These are phyloP conservation scores for Fusarium sp. DNA, from an alignment of 2,329 filamentous ascomycete species.

Conservation along the genomic window DNA sequence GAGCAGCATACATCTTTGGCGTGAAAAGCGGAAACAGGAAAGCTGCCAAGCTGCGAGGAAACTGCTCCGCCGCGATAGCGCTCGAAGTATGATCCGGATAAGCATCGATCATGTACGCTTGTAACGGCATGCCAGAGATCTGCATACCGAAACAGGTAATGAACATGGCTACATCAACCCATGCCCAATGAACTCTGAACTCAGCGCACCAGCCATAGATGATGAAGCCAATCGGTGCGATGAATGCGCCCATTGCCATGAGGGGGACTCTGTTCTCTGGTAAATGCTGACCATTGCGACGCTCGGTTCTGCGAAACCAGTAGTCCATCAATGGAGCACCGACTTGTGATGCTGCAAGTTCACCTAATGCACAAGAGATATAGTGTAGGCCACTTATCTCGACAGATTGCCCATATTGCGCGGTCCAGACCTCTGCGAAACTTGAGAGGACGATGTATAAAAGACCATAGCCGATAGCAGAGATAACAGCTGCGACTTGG, in stretches of 20 bases:
- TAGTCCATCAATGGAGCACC: slow-evolving; percentile 55
- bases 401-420: slow-evolving; percentile 62
- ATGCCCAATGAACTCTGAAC: slow-evolving; percentile 49
- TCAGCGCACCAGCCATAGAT: slow-evolving; percentile 57
- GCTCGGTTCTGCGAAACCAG: slow-evolving; percentile 44
- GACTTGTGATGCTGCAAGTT: slow-evolving; percentile 64
- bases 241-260: slow-evolving; percentile 51
- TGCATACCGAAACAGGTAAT: slow-evolving; percentile 48
- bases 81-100: slow-evolving; percentile 59
- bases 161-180: slow-evolving; percentile 50
- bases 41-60: slow-evolving; percentile 56
- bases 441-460: slow-evolving; percentile 72
- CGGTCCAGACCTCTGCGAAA: slow-evolving; percentile 67
- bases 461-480: slow-evolving; percentile 68
- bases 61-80: slow-evolving; percentile 57
- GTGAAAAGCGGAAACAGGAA: slow-evolving; percentile 62
- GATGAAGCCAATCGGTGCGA: slow-evolving; percentile 51
- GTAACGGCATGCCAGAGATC: slow-evolving; percentile 43
- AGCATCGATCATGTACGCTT: slow-evolving; percentile 55
- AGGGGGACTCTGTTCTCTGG: slow-evolving; percentile 43
- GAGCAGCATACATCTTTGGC: slow-evolving; percentile 48
- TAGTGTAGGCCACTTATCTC: slow-evolving; percentile 72
- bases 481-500: slow-evolving; percentile 63
- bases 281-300: not conserved
- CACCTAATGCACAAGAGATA: slow-evolving; percentile 69